Conservation (phyloP, 306 rosid genomes). For the Ziziphus jujuba region DNA sequence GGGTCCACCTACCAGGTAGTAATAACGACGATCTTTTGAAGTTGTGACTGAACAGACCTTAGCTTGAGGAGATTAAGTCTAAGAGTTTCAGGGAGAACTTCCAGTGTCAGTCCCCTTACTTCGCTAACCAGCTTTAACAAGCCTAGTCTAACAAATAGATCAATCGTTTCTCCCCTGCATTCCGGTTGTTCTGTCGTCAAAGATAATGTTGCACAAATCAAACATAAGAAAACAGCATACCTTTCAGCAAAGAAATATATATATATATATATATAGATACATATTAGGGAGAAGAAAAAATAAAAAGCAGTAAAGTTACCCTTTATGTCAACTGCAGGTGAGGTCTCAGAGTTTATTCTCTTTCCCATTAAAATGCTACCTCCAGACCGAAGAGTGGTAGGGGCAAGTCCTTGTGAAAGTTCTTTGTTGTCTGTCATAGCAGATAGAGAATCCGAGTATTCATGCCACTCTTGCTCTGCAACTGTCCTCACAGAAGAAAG, state of each 20-base stretch:
- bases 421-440: conserved; percentile 3
- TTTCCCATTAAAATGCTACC: conserved; percentile 14
- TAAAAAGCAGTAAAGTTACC: conserved; percentile 1
- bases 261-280: too few relatives aligned
- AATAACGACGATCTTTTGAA: conserved; percentile 35
- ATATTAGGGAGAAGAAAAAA: not conserved
- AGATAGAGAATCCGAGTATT: conserved; percentile 22
- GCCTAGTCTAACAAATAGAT: conserved; percentile 38
- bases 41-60: conserved; percentile 36
- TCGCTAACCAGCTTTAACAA: conserved; percentile 41
- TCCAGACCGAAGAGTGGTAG: conserved; percentile 32
- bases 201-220: not conserved
- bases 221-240: not conserved
- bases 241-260: not conserved
- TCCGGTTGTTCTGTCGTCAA: conserved; percentile 29
- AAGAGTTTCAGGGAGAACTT: conserved; percentile 39
- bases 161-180: conserved; percentile 36
- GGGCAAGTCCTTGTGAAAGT: conserved; percentile 16
- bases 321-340: conserved; percentile 4
- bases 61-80: conserved; percentile 38
- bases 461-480: conserved; percentile 40
- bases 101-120: conserved; percentile 26
- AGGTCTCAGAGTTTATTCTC: conserved; percentile 6
- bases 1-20: conserved; percentile 30
- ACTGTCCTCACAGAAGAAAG: conserved; percentile 22